Percentiles rank a stretch among this genome's conserved stretches.
phyloP scores from a whole-genome alignment of 2,329 filamentous ascomycete species.

The Pseudogymnoascus sp. region DNA sequence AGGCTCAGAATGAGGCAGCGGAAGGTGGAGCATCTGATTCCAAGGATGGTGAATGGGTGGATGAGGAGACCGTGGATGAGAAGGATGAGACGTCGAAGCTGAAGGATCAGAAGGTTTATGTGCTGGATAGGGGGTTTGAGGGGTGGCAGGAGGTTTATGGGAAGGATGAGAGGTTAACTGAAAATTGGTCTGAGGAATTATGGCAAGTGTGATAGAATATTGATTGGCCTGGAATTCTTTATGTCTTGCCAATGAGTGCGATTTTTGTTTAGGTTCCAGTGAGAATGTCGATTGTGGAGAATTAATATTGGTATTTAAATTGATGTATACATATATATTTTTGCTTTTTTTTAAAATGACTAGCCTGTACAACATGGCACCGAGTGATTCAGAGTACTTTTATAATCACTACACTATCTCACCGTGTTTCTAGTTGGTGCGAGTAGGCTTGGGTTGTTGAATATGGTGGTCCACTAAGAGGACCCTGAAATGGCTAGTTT shows the following conservation, averaged over 20 bases:
- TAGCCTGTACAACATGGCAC: neutral
- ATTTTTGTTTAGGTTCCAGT: too few relatives aligned
- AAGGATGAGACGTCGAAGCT: constrained; percentile 20
- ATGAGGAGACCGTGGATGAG: constrained; percentile 17
- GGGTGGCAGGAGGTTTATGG: constrained; percentile 85
- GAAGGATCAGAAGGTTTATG: constrained; percentile 61
- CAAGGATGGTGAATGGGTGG: constrained; percentile 25
- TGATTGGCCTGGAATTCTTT: neutral
- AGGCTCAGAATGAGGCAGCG: constrained; percentile 20
- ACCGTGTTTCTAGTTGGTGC: too few relatives aligned
- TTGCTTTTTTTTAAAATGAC: too few relatives aligned
- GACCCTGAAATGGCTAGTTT: neutral
- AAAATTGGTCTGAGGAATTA: constrained; percentile 74
- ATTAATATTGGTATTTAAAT: too few relatives aligned
- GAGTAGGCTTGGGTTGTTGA: neutral
- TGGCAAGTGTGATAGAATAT: constrained; percentile 45
- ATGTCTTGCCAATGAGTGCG: too few relatives aligned
- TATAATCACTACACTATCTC: neutral
- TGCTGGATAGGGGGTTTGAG: constrained; percentile 77
- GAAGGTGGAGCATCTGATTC: constrained; percentile 27
- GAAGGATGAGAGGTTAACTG: constrained; percentile 69
- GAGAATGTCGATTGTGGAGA: too few relatives aligned
- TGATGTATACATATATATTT: too few relatives aligned
- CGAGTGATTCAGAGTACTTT: neutral
- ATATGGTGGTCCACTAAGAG: neutral